A percentile compares a stretch with the other conserved stretches of the same genome.
phyloP scores from a whole-genome alignment of 306 rosid genomes.

The Biancaea sappan region DNA sequence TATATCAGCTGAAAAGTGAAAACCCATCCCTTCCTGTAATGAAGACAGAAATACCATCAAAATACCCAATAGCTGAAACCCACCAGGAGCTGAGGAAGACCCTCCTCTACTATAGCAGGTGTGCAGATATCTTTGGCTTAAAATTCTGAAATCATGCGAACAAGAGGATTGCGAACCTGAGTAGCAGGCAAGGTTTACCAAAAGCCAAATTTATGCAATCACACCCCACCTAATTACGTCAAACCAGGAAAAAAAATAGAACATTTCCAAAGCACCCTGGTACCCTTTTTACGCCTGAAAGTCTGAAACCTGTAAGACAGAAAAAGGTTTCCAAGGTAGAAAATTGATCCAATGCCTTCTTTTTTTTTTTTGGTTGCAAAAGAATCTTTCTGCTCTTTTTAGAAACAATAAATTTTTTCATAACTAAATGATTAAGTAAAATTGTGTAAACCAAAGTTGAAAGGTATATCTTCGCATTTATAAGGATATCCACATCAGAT shows the following conservation, averaged over 20 bases:
- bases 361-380: neutral
- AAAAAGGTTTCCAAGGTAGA: neutral
- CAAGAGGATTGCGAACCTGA: neutral
- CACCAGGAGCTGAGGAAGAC: neutral
- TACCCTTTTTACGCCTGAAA: neutral
- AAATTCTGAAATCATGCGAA: neutral
- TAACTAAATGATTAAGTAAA: slow-evolving; percentile 18
- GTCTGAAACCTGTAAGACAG: neutral
- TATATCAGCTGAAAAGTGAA: neutral
- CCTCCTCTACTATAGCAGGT: neutral
- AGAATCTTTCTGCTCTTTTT: slow-evolving; percentile 10
- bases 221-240: neutral
- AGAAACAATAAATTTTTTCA: neutral
- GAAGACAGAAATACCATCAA: neutral
- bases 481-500: neutral
- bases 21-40: neutral
- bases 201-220: neutral
- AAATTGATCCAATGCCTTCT: neutral
- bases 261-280: neutral
- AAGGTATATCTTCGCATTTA: neutral
- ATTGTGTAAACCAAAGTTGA: neutral
- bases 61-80: neutral
- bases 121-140: neutral
- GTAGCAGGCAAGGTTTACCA: neutral
- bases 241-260: neutral